phyloP scores from a whole-genome alignment of 2,329 filamentous ascomycete genomes.

The Geoglossum cookeanum region DNA sequence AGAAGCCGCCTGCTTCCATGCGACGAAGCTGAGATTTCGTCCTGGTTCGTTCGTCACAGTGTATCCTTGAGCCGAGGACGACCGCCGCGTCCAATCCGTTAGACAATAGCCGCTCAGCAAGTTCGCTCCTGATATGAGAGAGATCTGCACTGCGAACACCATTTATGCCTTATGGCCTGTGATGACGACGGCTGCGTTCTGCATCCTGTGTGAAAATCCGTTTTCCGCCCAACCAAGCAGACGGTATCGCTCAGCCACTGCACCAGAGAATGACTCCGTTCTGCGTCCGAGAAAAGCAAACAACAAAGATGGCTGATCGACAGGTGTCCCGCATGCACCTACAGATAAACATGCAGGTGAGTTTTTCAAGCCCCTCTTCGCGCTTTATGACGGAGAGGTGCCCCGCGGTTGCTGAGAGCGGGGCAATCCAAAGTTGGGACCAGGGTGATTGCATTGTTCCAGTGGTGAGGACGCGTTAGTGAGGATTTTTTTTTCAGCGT shows the following conservation, averaged over 20 bases:
- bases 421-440: not conserved
- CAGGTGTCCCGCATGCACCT: not conserved
- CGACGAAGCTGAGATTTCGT: not conserved
- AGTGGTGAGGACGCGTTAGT: not conserved
- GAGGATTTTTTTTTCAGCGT: not conserved
- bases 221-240: not conserved
- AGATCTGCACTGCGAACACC: not conserved
- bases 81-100: not conserved
- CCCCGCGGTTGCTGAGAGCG: not conserved
- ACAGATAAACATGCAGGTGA: not conserved
- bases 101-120: not conserved
- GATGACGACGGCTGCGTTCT: not conserved
- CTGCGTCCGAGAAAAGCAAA: conserved; percentile 1
- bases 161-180: not conserved
- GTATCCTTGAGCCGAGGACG: not conserved
- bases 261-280: not conserved
- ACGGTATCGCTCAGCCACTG: not conserved
- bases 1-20: not conserved
- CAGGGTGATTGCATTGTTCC: not conserved
- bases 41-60: not conserved
- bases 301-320: not conserved
- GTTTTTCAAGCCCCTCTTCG: not conserved
- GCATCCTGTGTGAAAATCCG: not conserved
- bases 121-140: not conserved
- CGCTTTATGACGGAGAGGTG: not conserved